Base-by-base conservation (phyloP, 2,329 filamentous ascomycete genomes). In the Pseudogymnoascus sp. region DNA sequence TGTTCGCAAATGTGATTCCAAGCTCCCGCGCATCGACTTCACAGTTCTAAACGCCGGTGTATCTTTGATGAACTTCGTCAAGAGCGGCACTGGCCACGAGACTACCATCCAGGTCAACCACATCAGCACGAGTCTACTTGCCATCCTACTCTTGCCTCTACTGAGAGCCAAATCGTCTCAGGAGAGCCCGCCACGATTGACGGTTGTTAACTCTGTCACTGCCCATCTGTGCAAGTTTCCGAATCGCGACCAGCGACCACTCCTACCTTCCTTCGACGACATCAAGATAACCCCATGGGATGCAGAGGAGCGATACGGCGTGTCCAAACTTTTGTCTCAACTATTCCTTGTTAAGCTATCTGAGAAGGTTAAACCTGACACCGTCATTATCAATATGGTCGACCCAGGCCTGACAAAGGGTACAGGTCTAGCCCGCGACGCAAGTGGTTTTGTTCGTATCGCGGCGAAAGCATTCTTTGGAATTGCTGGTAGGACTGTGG, bases 21-120 rank as follows among this genome's bases (percentile, higher is more conserved):
- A 69, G 2, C 70, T 79, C 1, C 31, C 67, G 0, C 72, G 73
- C n/a, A 65, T 81, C 7, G 76, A 80, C 64, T 72, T 78, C 13
- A 73, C 69, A 9, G 70, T 81, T 21, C 69, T 78, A 6, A 80
- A 80, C 63, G 78, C 77, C 2, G 78, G 74, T 0, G 40, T 77
- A 9, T 5, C n/a, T 27, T 12, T 12, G 33, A 36, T 36, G 33
- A 36, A 36, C 12, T 63, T 63, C 58, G n/a, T 58, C 45, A 33
- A 7, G 8, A 7, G 33, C 13, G 60, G 62, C 6, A 75, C 70
- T 0, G 70, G 76, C 2, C 73, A 77, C 62, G 75, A 78, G 63
- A 68, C 71, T 12, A 71, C 68, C 15, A 63, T 78, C 31, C 76
- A 78, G 61, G 59, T 61, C 27, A 63, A 63, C 58, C 40, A 63